Evolutionary conservation across 129 eudicot genomes (phyloP).

Genomic region (Kitagawia praeruptora): DNA sequence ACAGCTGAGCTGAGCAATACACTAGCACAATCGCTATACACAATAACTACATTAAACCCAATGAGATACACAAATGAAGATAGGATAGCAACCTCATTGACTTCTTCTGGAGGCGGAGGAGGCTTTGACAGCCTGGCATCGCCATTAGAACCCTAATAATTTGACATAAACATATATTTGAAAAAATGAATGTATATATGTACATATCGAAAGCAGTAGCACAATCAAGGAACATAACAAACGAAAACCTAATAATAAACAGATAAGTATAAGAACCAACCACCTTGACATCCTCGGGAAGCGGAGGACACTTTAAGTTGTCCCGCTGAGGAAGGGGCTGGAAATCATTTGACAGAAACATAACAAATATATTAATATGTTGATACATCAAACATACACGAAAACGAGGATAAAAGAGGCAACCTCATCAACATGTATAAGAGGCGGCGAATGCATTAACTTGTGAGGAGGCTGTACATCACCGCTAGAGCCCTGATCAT

Average conservation of each 20-base stretch:
- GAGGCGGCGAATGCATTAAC: neutral
- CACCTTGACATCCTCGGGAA: neutral
- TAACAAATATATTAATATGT: too few relatives aligned
- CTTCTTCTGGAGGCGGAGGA: conserved; percentile 31
- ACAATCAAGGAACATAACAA: neutral
- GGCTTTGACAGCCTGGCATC: neutral
- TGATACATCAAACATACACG: too few relatives aligned
- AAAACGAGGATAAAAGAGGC: neutral
- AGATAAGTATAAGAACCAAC: neutral
- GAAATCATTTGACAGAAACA: neutral
- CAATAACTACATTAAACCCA: neutral
- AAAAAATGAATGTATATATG: neutral
- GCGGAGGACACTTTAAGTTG: too few relatives aligned
- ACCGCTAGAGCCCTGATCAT: neutral
- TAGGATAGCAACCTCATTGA: conserved; percentile 52
- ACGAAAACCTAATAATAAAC: neutral
- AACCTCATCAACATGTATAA: neutral
- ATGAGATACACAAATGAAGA: neutral
- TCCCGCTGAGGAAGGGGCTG: neutral
- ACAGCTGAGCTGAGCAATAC: too few relatives aligned
- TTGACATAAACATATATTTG: neutral
- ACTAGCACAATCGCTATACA: neutral
- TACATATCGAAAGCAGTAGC: neutral
- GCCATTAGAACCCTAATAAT: neutral
- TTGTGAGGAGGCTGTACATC: too few relatives aligned